phyloP scores from a whole-genome alignment of 1,139 yeast species.

The Hansenula sp. region DNA sequence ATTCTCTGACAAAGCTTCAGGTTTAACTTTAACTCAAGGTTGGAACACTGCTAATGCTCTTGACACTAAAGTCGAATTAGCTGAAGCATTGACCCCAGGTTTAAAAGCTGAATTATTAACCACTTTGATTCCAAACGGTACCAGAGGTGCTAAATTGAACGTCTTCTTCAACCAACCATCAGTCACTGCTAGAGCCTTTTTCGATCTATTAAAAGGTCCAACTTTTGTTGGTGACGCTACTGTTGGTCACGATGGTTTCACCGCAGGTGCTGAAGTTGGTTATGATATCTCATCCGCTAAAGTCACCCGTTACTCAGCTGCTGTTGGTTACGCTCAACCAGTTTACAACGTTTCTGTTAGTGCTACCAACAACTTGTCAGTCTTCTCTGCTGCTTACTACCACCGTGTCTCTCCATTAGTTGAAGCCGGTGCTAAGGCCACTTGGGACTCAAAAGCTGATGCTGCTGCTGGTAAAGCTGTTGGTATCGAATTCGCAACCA shows the following conservation, averaged over 20 bases:
- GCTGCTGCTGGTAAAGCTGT: conserved; percentile 57
- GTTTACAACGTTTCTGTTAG: conserved; percentile 85
- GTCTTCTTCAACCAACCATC: conserved; percentile 90
- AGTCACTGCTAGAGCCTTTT: conserved; percentile 91
- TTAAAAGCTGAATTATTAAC: conserved; percentile 91
- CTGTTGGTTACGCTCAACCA: conserved; percentile 89
- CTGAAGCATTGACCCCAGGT: conserved; percentile 92
- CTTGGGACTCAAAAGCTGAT: conserved; percentile 83
- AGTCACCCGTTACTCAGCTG: conserved; percentile 91
- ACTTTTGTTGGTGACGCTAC: conserved; percentile 92
- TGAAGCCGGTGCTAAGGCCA: conserved; percentile 98
- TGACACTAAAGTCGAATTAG: conserved; percentile 90
- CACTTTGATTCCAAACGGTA: conserved; percentile 79
- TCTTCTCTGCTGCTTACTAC: conserved; percentile 95
- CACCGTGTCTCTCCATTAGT: conserved; percentile 88
- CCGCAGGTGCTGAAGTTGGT: conserved; percentile 96
- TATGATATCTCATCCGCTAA: conserved; percentile 92
- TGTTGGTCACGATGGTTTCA: conserved; percentile 93
- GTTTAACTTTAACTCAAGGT: conserved; percentile 92
- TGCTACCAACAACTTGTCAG: conserved; percentile 84
- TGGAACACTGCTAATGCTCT: conserved; percentile 94
- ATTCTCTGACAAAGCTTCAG: conserved; percentile 90
- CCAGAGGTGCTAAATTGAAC: conserved; percentile 88
- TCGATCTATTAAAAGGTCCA: conserved; percentile 94
- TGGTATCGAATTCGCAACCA: conserved; percentile 91